Base-by-base conservation (phyloP, 257 asterid species). In the Solanum chiquidenum region DNA sequence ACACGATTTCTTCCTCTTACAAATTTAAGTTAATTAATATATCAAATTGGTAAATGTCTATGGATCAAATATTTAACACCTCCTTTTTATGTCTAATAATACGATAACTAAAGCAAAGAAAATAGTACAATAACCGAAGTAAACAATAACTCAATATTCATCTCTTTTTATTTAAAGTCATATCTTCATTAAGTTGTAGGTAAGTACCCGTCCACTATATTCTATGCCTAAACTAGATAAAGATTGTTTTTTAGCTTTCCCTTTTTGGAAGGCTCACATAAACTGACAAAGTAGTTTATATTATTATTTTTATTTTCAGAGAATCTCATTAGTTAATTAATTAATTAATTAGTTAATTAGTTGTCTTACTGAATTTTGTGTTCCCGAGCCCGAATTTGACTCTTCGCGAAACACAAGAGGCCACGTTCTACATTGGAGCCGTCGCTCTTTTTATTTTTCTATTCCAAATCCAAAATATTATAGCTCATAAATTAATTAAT, bases 81-180 rank as follows among this genome's bases (percentile, higher is more conserved):
- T 49, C 60, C 21, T 14, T 14, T 14, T 14, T 14, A 49, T 49
- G 3, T 14, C 20, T 49, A 49, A 9, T 23, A 60, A 64, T 11
- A 64, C 7, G 7, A 64, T 2, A 64, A 9, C 4, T 4, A 0
- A n/a, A 12, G 6, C 8, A 5, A 25, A 11, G 0, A 27, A 10
- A 25, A 25, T 12, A 64, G 3, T 25, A 25, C 0, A 3, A n/a
- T 25, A 64, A n/a, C 3, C 2, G 5, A n/a, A 1, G 0, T 12
- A 64, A 4, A 64, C 2, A 25, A 64, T 12, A 49, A 49, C 7
- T 49, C 7, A 49, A 13, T 49, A 13, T 49, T 49, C 20, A 2
- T 13, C 7, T 49, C 16, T 5, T 49, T 49, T 12, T 25, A 64
- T 64, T 25, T 64, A 64, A n/a, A n/a, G 0, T 64, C 2, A 64